A percentile compares a stretch with the other conserved stretches of the same genome.
These are phyloP conservation scores for Aphanoascus verrucosus DNA, from an alignment of 2,329 filamentous ascomycete species.

Conservation along the genomic window DNA sequence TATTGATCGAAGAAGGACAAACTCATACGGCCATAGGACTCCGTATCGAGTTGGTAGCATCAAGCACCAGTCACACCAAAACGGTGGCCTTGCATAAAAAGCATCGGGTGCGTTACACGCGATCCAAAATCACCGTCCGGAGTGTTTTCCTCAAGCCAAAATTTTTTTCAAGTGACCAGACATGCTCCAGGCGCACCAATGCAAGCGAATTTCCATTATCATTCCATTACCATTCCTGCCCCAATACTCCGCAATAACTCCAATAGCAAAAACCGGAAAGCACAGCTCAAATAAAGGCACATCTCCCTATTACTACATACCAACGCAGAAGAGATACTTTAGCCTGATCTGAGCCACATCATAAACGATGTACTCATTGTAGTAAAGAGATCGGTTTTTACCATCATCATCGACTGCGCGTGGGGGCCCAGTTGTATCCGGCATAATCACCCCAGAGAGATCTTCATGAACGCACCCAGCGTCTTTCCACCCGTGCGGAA, in stretches of 20 bases:
- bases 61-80: no score
- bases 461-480: constrained; percentile 54
- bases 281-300: not conserved
- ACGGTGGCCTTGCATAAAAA: no score
- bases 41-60: no score
- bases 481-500: constrained; percentile 65
- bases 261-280: not conserved
- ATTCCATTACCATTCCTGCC: no score
- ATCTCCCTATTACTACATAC: constrained; percentile 22
- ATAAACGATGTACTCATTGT: constrained; percentile 43
- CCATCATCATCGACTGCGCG: not conserved
- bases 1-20: no score
- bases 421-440: constrained; percentile 20
- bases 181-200: no score
- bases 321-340: constrained; percentile 36
- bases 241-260: not conserved
- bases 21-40: no score
- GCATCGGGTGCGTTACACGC: no score
- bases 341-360: constrained; percentile 40
- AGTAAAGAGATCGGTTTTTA: constrained; percentile 10
- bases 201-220: no score
- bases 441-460: constrained; percentile 58
- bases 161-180: no score
- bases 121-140: no score
- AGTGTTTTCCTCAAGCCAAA: no score